These are phyloP conservation scores for Lippia alba DNA, from an alignment of 305 asterid genomes.

Conservation along the genomic window DNA sequence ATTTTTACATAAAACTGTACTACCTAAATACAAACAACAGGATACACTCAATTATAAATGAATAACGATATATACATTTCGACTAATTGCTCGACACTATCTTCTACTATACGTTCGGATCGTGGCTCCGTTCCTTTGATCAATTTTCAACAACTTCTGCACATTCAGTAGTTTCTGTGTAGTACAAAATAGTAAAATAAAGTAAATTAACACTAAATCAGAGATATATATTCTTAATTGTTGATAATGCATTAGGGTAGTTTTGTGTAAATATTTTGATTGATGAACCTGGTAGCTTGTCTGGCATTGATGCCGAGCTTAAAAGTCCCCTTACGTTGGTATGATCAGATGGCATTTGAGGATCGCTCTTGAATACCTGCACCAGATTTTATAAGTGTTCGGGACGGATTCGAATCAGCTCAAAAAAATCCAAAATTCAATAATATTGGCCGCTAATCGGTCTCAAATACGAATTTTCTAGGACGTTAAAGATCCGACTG, in stretches of 20 bases:
- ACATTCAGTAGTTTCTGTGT: conserved; percentile 40
- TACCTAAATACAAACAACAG: conserved; percentile 14
- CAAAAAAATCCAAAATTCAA: too few relatives aligned
- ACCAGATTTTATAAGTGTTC: neutral
- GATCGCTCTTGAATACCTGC: conserved; percentile 46
- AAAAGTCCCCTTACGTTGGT: conserved; percentile 1
- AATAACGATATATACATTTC: neutral
- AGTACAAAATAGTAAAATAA: neutral
- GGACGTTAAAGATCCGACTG: too few relatives aligned
- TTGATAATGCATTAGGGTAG: neutral
- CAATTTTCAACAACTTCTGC: neutral
- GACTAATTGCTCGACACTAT: conserved; percentile 1
- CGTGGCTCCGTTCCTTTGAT: neutral
- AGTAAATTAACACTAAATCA: conserved; percentile 3
- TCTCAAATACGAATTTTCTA: too few relatives aligned
- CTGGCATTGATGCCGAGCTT: conserved; percentile 45
- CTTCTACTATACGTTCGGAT: conserved; percentile 12
- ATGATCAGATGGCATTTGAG: conserved; percentile 19
- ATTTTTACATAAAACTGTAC: neutral
- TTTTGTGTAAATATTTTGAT: conserved; percentile 1
- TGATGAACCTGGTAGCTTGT: conserved; percentile 37
- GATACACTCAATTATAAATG: neutral
- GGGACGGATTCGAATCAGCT: neutral
- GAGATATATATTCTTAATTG: neutral
- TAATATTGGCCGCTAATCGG: too few relatives aligned